Base-by-base conservation (phyloP, 768 basidiomycete species). In the Collybiopsis luxurians region DNA sequence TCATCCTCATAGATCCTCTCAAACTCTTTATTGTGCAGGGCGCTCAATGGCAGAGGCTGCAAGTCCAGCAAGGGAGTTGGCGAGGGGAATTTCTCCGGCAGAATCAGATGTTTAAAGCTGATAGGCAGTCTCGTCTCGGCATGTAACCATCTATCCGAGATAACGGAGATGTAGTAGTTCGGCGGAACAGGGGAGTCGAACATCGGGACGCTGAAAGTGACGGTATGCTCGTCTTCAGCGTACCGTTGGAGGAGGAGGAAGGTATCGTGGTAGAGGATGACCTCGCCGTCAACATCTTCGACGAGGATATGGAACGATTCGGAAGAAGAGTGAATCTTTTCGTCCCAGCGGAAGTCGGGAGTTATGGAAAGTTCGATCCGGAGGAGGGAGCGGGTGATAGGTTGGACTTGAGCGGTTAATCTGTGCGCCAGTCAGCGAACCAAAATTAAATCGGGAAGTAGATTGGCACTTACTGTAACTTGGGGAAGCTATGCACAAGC, bases 281-380 rank as follows among this genome's bases (percentile, higher is more conserved):
- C 84, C 69, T 99, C 97, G 48, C 97, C 97, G 61, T 98, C 96
- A 26, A 98, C 94, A 64, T 99, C 96, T 69, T 98, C 95, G 24
- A 98, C 94, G 26, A 96, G 69, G 64, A 99, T 93, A 69, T 89
- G 83, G 80, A 99, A 99, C 0, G 89, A 86, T 71, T 98, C 94
- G 0, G 92, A 86, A 0, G 78, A 71, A 3, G 94, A 92, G 62
- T 98, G 96, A 5, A 95, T 83, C 69, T 92, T 92, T 64, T 94
- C 92, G 36, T 98, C 95, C 97, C 97, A 99, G 44, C 89, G 83
- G 84, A 98, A 99, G 67, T 98, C 97, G n/a, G 97, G 95, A 2
- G 86, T 84, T 67, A 99, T 95, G 2, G 92, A 93, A 15, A 99
- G 73, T 61, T 98, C 96, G 55, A 98, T 88, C 31, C 92, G 86